Evolutionary conservation across 805 yeast genomes (phyloP), one percentile per base, ranked within the genome.

Genomic region (Ogataea paradorogensis): DNA sequence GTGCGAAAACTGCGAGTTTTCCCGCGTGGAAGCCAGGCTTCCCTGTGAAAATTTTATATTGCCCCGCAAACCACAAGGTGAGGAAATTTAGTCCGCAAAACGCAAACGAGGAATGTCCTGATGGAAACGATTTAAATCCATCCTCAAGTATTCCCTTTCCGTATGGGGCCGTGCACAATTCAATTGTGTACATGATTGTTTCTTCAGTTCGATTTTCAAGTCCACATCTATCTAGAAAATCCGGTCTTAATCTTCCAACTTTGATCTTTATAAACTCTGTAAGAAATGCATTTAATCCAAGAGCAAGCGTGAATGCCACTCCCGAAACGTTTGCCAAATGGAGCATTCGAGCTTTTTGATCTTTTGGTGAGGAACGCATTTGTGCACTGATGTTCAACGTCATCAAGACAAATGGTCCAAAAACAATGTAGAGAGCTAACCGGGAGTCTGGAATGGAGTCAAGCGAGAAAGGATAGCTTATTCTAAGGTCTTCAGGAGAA

Each of bases 211-310:
- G 50, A 0, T 86, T 18, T 3, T 35, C 38, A 41, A 60, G 57
- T 27, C 73, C 65, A 61, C 97, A 90, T 48, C 98, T 71, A 7
- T 84, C 84, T 43, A 91, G 63, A 57, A 89, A 86, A 63, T 90
- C 97, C 0, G 97, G 98, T 50, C 97, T 73, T 38, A 82, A 82
- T 58, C 95, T 78, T 1, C 96, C 96, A 34, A 90, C 76, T 71
- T 82, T 74, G 53, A 81, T 75, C 66, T 91, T 90, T 46, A 87
- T 62, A 23, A 80, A 69, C 51, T 88, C 85, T 3, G 95, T 86
- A 40, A 82, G 50, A 11, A 82, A 65, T 29, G 78, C 73, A 44
- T 68, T 59, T n/a, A 73, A 44, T 28, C 71, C 62, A 3, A 77
- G 61, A 4, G 68, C 47, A 4, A 67, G 51, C n/a, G 66, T 50